These are phyloP conservation scores for Rehmannia glutinosa DNA, from an alignment of 257 asterid species.

Conservation along the genomic window DNA sequence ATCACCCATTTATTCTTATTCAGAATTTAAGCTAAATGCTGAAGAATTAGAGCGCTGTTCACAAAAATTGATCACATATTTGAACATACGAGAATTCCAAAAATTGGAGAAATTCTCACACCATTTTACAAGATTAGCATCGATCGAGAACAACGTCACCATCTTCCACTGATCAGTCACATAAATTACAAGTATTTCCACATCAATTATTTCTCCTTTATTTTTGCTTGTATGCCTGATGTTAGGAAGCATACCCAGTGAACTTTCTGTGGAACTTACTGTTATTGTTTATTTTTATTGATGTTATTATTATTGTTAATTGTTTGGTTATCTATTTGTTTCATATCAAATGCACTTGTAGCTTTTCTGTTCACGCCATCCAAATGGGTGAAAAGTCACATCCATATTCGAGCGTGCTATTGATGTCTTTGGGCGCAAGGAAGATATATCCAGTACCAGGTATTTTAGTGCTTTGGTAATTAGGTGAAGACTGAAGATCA, in stretches of 20 bases:
- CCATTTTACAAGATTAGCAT: constrained; percentile 89
- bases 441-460: constrained; percentile 55
- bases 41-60: constrained; percentile 96
- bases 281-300: too few species aligned
- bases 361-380: constrained; percentile 95
- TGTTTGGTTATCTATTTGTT: not conserved
- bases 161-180: constrained; percentile 90
- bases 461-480: constrained; percentile 24
- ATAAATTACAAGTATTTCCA: constrained; percentile 74
- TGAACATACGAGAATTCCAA: constrained; percentile 91
- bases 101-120: constrained; percentile 79
- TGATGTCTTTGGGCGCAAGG: constrained; percentile 80
- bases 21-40: constrained; percentile 75
- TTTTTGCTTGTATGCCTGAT: constrained; percentile 7
- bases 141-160: constrained; percentile 71
- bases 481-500: not conserved
- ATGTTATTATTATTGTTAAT: not conserved
- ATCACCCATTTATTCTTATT: constrained; percentile 11
- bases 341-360: constrained; percentile 36
- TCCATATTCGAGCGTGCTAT: constrained; percentile 86
- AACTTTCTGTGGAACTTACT: constrained; percentile 6
- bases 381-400: constrained; percentile 95
- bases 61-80: constrained; percentile 94
- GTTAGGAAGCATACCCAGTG: not conserved
- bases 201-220: constrained; percentile 7